Evolutionary conservation across 495 filamentous ascomycete species (phyloP), one percentile per base, ranked within the genome.

Genomic region (Parmelia sp.): DNA sequence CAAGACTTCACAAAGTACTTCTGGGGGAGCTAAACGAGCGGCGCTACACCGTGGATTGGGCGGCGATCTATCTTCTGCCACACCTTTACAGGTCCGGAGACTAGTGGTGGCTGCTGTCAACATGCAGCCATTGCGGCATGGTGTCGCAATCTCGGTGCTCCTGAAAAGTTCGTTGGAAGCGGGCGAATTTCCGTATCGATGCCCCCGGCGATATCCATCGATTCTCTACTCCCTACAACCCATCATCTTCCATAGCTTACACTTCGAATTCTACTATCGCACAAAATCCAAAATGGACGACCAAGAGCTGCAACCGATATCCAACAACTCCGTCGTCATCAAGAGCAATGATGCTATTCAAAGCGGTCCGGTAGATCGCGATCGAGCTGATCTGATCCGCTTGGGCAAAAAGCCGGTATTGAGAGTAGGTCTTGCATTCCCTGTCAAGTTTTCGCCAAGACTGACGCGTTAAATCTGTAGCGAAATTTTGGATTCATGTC

Each of bases 351-450:
- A 6, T 21, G 51, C 51, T 25, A 55, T 29, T 7, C 27, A 21
- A 33, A 29, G 19, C 31, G 27, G 4, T 19, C 9, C 47, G 19
- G 2, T 17, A 31, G 51, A 55, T 55, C 15, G 6, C 33, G 51
- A 55, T 15, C 51, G 21, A 33, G 51, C 51, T 33, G 65, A 74
- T 11, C 65, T 82, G 40, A 73, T 73, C 21, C 77, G 76, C 3
- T 69, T 83, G 65, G 80, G 80, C 3, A 81, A 82, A 61, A 79
- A 77, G 29, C 73, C 75, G 4, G 77, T 81, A 15, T 68, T 82
- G 64, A 80, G 75, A 71, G 75, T 72, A 57, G 45, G 36, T 57
- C 42, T 14, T 25, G n/a, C 35, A 35, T 19, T 33, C 9, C 15
- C 29, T 14, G 27, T 40, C 57, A 65, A 62, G 21, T 66, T 68